Percentiles rank a stretch among this genome's conserved stretches.
phyloP scores from a whole-genome alignment of 768 basidiomycete species.

The Clathrus columnatus region DNA sequence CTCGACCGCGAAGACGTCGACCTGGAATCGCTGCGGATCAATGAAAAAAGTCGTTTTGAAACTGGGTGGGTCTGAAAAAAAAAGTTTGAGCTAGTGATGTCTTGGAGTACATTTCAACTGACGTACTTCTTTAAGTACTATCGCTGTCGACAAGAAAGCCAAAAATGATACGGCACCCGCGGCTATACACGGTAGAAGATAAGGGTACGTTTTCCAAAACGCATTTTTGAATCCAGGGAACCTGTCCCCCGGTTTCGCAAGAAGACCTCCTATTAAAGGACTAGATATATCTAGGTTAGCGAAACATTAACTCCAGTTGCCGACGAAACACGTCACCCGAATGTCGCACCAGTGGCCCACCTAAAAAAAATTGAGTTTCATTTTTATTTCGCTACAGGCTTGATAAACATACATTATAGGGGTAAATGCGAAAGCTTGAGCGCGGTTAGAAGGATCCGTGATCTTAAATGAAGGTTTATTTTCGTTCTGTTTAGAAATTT shows the following conservation, averaged over 20 bases:
- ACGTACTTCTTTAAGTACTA: constrained; percentile 14
- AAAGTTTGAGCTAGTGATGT: neutral
- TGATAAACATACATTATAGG: neutral
- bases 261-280: constrained; percentile 12
- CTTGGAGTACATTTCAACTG: neutral
- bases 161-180: constrained; percentile 10
- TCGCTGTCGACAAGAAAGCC: constrained; percentile 3
- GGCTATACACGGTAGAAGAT: constrained; percentile 15
- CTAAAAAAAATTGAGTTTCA: neutral
- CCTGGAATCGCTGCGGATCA: neutral
- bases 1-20: neutral
- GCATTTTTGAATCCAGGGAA: constrained; percentile 12
- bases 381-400: neutral
- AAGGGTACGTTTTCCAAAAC: constrained; percentile 15
- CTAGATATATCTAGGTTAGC: neutral
- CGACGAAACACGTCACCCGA: neutral
- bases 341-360: neutral
- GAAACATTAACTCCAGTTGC: neutral
- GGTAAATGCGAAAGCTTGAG: neutral
- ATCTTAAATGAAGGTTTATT: neutral
- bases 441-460: constrained; percentile 1
- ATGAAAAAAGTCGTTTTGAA: neutral
- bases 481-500: too few relatives aligned
- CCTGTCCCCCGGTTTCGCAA: constrained; percentile 13
- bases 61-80: neutral